These are phyloP conservation scores for Candida jianshihensis DNA, from an alignment of 805 yeast genomes.

Conservation along the genomic window DNA sequence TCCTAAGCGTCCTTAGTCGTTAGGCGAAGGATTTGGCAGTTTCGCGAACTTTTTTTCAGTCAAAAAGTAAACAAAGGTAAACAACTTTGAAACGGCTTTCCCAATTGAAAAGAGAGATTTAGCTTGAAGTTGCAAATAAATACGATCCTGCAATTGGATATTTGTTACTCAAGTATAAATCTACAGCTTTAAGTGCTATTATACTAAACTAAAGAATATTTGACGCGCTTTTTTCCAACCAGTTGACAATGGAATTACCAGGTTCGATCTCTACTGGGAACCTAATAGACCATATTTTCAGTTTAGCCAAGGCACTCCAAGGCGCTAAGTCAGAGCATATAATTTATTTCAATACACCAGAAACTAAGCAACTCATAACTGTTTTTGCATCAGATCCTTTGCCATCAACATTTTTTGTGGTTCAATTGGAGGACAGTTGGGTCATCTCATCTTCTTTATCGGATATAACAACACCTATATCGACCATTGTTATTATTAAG, in stretches of 20 bases:
- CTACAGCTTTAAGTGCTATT: too few species aligned
- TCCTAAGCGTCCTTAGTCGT: too few species aligned
- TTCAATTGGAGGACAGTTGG: constrained; percentile 13
- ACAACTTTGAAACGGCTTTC: too few species aligned
- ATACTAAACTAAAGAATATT: too few species aligned
- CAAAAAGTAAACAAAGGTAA: too few species aligned
- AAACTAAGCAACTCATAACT: constrained; percentile 6
- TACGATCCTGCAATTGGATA: too few species aligned
- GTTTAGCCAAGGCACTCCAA: constrained; percentile 22
- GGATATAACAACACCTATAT: constrained; percentile 6
- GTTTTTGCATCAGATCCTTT: constrained; percentile 17
- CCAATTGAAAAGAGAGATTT: too few species aligned
- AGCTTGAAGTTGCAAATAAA: too few species aligned
- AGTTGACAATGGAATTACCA: neutral
- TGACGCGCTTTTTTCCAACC: neutral
- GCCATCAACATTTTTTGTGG: constrained; percentile 21
- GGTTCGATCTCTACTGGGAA: constrained; percentile 5
- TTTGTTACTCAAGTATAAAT: too few species aligned
- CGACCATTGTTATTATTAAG: constrained; percentile 37
- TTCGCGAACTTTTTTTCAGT: too few species aligned
- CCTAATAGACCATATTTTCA: constrained; percentile 22
- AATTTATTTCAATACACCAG: constrained; percentile 19
- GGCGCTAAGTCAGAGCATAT: constrained; percentile 22
- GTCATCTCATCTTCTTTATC: constrained; percentile 7
- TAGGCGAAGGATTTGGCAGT: too few species aligned